Conservation (phyloP, 441 rosid genomes). For the Gossypium gossypioides region DNA sequence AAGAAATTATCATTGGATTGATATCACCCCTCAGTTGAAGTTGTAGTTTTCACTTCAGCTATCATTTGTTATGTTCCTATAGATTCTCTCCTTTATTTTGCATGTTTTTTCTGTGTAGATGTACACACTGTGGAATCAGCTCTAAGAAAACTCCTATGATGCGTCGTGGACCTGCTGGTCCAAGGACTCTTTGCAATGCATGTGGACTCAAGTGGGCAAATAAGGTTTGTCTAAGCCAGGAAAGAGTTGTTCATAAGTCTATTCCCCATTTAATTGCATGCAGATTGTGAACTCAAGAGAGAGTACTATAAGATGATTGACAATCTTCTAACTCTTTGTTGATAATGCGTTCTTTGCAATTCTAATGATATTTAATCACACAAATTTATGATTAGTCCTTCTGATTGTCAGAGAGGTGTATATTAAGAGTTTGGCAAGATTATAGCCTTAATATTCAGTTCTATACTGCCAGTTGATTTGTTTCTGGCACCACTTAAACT, state of each 20-base stretch:
- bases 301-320: not conserved
- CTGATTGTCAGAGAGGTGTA: too few species aligned
- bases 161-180: conserved; percentile 26
- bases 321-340: not conserved
- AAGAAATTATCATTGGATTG: not conserved
- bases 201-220: conserved; percentile 28
- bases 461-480: not conserved
- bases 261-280: not conserved
- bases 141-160: conserved; percentile 25
- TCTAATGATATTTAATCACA: not conserved
- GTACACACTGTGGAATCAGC: conserved; percentile 17
- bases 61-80: not conserved
- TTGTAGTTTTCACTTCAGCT: not conserved
- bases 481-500: not conserved
- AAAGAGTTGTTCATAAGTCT: not conserved
- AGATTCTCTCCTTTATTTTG: not conserved
- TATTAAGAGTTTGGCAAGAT: too few species aligned
- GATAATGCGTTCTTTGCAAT: not conserved
- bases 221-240: conserved; percentile 12
- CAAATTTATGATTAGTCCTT: too few species aligned
- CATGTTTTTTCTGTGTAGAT: not conserved
- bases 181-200: conserved; percentile 24
- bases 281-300: not conserved
- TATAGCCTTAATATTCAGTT: too few species aligned
- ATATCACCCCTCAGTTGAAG: not conserved